Percentiles rank a stretch among this genome's conserved stretches.
Evolutionary conservation across 345 rosid genomes (phyloP).

Genomic region (Limnanthes douglasii): DNA sequence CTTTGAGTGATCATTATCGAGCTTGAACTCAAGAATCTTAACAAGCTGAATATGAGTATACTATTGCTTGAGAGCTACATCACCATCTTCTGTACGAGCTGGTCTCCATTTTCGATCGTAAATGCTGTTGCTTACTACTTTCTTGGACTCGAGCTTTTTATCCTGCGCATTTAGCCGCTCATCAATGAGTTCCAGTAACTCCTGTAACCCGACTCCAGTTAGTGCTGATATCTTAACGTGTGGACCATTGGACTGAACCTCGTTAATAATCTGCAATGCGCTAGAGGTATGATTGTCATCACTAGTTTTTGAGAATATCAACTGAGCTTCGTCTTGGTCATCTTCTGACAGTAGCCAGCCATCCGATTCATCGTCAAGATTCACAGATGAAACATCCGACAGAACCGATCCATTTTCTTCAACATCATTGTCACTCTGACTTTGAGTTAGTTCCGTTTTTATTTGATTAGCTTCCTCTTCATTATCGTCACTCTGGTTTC

Average conservation of each 20-base stretch:
- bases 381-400: slow-evolving; percentile 5
- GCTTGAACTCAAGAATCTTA: too few relatives aligned
- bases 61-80: slow-evolving; percentile 12
- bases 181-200: slow-evolving; percentile 44
- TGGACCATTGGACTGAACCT: slow-evolving; percentile 19
- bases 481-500: slow-evolving; percentile 8
- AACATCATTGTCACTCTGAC: slow-evolving; percentile 3
- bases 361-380: slow-evolving; percentile 17
- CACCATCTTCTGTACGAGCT: slow-evolving; percentile 20
- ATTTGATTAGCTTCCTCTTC: too few relatives aligned
- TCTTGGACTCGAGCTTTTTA: slow-evolving; percentile 16
- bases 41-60: too few relatives aligned
- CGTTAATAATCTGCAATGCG: slow-evolving; percentile 4
- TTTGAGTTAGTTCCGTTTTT: too few relatives aligned
- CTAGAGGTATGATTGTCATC: slow-evolving; percentile 10
- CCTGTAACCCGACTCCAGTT: slow-evolving; percentile 64
- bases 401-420: neutral
- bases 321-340: slow-evolving; percentile 13
- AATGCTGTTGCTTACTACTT: slow-evolving; percentile 16
- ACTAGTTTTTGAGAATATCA: slow-evolving; percentile 15
- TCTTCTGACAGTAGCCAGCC: slow-evolving; percentile 35
- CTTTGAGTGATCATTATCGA: too few relatives aligned
- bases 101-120: slow-evolving; percentile 67
- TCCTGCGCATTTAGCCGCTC: slow-evolving; percentile 32
- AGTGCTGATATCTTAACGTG: slow-evolving; percentile 57